Conservation (phyloP, 2,329 filamentous ascomycete genomes). For the Nothophoma quercina region DNA sequence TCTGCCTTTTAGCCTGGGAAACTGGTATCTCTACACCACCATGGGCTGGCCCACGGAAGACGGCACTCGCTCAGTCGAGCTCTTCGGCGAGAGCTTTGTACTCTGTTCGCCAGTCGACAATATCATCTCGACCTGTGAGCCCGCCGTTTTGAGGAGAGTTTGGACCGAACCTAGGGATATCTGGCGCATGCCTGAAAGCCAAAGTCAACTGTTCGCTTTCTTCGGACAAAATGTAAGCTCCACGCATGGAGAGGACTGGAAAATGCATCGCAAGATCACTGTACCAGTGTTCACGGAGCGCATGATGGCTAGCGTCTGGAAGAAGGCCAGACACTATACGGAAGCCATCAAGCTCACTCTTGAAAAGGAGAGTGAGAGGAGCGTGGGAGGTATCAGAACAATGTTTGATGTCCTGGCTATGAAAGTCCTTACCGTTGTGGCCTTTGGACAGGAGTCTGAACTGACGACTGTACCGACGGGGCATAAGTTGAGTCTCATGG, state of each 20-base stretch:
- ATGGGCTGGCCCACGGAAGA: conserved; percentile 37
- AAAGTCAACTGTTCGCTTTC: conserved; percentile 25
- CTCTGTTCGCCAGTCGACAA: conserved; percentile 34
- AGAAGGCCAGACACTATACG: conserved; percentile 14
- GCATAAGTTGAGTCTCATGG: conserved; percentile 26
- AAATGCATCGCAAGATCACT: conserved; percentile 31
- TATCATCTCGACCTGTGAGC: conserved; percentile 27
- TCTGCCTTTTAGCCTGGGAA: conserved; percentile 26
- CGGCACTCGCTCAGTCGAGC: conserved; percentile 14
- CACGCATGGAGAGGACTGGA: conserved; percentile 30
- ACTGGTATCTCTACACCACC: conserved; percentile 31
- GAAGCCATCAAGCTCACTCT: conserved; percentile 5
- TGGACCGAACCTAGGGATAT: conserved; percentile 17
- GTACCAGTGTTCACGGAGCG: conserved; percentile 27
- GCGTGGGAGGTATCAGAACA: conserved; percentile 6
- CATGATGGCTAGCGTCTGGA: conserved; percentile 23
- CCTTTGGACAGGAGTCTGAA: conserved; percentile 23
- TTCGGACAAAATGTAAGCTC: conserved; percentile 28
- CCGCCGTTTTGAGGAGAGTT: conserved; percentile 20
- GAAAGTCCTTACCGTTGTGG: conserved; percentile 23
- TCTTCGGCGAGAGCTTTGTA: conserved; percentile 34
- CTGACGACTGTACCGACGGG: conserved; percentile 11
- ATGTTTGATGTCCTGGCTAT: conserved; percentile 27
- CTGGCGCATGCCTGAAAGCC: conserved; percentile 20
- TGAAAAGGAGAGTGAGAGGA: conserved; percentile 1